Evolutionary conservation across 1,139 yeast genomes (phyloP).

Genomic region (Yamadazyma triangularis): DNA sequence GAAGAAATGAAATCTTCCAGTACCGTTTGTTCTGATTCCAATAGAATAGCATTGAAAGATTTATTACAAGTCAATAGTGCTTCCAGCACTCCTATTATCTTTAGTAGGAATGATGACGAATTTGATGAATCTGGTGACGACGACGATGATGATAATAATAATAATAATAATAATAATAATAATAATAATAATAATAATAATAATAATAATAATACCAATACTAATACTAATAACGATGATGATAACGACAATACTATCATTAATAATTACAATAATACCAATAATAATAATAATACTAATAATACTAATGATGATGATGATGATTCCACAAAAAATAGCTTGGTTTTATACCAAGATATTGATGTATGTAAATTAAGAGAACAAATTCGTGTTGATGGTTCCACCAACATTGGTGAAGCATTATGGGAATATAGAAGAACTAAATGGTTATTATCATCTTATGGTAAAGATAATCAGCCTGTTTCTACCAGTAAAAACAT

Average conservation of each 20-base stretch:
- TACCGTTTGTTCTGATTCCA: slow-evolving; percentile 16
- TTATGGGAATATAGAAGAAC: slow-evolving; percentile 59
- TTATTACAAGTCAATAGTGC: slow-evolving; percentile 16
- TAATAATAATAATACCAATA: slow-evolving; percentile 1
- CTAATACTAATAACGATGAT: slow-evolving; percentile 2
- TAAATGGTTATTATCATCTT: slow-evolving; percentile 43
- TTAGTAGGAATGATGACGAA: slow-evolving; percentile 11
- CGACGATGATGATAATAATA: slow-evolving; percentile 1
- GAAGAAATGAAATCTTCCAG: slow-evolving; percentile 19
- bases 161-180: not conserved
- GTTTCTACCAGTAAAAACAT: slow-evolving; percentile 21
- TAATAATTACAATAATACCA: too few relatives aligned
- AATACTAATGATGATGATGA: not conserved
- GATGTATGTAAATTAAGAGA: slow-evolving; percentile 11
- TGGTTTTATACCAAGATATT: slow-evolving; percentile 6
- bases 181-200: not conserved
- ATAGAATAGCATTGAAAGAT: slow-evolving; percentile 21
- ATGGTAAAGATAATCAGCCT: slow-evolving; percentile 11
- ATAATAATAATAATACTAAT: too few relatives aligned
- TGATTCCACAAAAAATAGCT: slow-evolving; percentile 4
- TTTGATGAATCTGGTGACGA: slow-evolving; percentile 10
- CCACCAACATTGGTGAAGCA: slow-evolving; percentile 36
- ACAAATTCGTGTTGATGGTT: slow-evolving; percentile 10
- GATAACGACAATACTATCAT: not conserved
- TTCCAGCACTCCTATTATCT: slow-evolving; percentile 4